Evolutionary conservation across 768 basidiomycete genomes (phyloP), one percentile per base, ranked within the genome.

Genomic region (Serendipita sp.): DNA sequence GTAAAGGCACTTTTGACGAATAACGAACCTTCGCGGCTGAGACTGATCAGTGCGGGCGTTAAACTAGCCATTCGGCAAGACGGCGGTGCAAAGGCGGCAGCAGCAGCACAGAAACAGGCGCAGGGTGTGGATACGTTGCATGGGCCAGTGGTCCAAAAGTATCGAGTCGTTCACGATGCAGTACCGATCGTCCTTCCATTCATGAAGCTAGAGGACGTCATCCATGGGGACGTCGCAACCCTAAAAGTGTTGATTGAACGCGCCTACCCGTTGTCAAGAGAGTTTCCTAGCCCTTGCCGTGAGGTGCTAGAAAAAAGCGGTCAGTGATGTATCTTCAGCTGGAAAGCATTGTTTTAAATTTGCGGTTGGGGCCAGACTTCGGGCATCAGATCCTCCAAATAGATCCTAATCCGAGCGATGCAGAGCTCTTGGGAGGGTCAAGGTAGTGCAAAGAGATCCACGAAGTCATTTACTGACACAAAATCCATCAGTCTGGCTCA

Each of bases 1-100:
- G 86, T 95, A 70, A 90, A 88, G 72, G 73, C 77, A n/a, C 77
- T 98, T 64, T 79, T 97, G 63, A 69, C 76, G 61, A 75, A 84
- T 70, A 99, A 98, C 70, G 84, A 90, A 70, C 94, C 86, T 71
- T 80, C 81, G 30, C 83, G 85, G 28, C 79, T 97, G 62, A 84
- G 96, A 1, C 82, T 99, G 61, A 85, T 93, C 68, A 84, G 88
- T 14, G 87, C 89, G n/a, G 96, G 96, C 20, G 92, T 93, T 42
- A 95, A 96, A 72, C 84, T 92, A 13, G 88, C 98, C 72, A 81
- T 83, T 3, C 88, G 90, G 69, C 94, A 98, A 71, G 94, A 95
- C 64, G 82, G 81, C 1, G 82, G 69, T 48, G 71, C 69, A 68
- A 71, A 20, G 68, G 66, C 16, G 71, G 73, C 45, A 34, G 67